These are phyloP conservation scores for Phoma sp. DNA, from an alignment of 2,329 filamentous ascomycete species.

Conservation along the genomic window DNA sequence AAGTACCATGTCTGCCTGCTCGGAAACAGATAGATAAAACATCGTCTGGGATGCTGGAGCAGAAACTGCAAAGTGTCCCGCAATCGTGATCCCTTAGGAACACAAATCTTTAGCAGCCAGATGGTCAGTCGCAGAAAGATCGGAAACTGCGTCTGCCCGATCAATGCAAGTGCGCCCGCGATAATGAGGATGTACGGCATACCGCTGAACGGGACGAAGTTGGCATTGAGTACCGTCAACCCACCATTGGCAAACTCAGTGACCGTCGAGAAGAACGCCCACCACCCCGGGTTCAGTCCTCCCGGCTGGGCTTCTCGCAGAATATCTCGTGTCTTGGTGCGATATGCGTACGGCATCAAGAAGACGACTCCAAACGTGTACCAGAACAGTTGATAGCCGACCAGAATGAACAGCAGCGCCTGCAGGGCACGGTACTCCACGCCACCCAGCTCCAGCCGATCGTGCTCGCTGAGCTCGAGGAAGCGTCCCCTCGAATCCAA, in stretches of 20 bases:
- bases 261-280: slow-evolving; percentile 51
- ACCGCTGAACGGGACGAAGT: slow-evolving; percentile 65
- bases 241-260: slow-evolving; percentile 62
- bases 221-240: slow-evolving; percentile 62
- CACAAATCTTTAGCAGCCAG: slow-evolving; percentile 60
- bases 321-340: slow-evolving; percentile 49
- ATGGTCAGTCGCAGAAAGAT: slow-evolving; percentile 64
- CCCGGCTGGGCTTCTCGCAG: slow-evolving; percentile 48
- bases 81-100: slow-evolving; percentile 49
- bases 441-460: slow-evolving; percentile 57
- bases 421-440: slow-evolving; percentile 61
- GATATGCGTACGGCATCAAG: slow-evolving; percentile 55
- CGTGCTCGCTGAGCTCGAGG: slow-evolving; percentile 48
- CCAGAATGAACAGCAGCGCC: slow-evolving; percentile 56
- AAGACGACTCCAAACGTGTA: slow-evolving; percentile 54
- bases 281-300: slow-evolving; percentile 41
- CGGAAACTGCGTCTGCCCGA: slow-evolving; percentile 64
- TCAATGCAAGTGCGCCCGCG: slow-evolving; percentile 57
- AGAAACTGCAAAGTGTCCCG: slow-evolving; percentile 62
- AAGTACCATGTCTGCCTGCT: slow-evolving; percentile 70
- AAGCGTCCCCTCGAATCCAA: slow-evolving; percentile 42
- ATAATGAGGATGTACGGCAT: slow-evolving; percentile 55
- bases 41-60: slow-evolving; percentile 67
- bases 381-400: slow-evolving; percentile 46
- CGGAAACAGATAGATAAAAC: slow-evolving; percentile 71